These are phyloP conservation scores for Mortierella sp. DNA, from an alignment of 371 early-diverging fungal genomes.

Conservation along the genomic window DNA sequence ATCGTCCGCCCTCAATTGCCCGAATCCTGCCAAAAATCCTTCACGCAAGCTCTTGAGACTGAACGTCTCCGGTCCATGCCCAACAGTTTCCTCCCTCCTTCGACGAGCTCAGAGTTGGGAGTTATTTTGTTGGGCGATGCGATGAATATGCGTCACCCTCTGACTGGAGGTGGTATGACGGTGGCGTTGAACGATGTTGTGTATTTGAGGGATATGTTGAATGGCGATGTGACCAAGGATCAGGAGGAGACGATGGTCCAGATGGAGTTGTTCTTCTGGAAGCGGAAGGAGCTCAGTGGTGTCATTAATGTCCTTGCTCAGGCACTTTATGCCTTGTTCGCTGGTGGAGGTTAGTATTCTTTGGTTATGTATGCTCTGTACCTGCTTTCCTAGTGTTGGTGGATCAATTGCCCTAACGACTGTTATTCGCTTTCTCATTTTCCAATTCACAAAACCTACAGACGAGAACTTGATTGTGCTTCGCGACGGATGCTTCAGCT, in stretches of 20 bases:
- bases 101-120: constrained; percentile 70
- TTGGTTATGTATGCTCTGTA: background rate
- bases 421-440: background rate
- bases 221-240: constrained; percentile 68
- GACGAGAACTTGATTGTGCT: constrained; percentile 76
- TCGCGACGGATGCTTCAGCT: constrained; percentile 90
- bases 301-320: constrained; percentile 93
- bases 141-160: constrained; percentile 94
- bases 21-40: constrained; percentile 68
- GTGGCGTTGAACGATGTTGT: constrained; percentile 94
- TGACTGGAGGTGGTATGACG: constrained; percentile 98
- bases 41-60: constrained; percentile 78
- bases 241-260: constrained; percentile 67
- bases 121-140: constrained; percentile 93
- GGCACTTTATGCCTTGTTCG: constrained; percentile 90
- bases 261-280: constrained; percentile 81
- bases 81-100: constrained; percentile 88
- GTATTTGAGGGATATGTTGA: constrained; percentile 62
- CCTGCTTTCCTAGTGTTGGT: background rate
- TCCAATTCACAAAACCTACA: constrained; percentile 19
- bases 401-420: background rate
- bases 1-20: constrained; percentile 82
- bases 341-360: constrained; percentile 69
- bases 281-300: constrained; percentile 80
- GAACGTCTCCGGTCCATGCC: constrained; percentile 91